Evolutionary conservation across 2,329 filamentous ascomycete genomes (phyloP).

Genomic region (Cladophialophora immunda): DNA sequence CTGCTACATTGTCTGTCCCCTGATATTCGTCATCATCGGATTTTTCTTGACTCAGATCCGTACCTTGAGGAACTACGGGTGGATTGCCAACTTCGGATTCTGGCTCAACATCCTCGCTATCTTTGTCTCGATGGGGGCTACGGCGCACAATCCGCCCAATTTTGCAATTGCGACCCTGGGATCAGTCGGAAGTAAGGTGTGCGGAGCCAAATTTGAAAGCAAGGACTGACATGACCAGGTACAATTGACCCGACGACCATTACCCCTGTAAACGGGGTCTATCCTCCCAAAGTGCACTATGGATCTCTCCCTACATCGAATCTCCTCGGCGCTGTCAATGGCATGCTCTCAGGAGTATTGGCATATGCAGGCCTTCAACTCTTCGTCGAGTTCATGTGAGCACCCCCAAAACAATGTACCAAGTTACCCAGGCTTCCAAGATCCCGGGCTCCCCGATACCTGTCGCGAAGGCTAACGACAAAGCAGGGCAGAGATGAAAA

Average conservation of each 20-base stretch:
- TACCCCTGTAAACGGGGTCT: background rate
- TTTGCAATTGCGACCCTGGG: constrained; percentile 4
- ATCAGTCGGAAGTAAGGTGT: constrained; percentile 8
- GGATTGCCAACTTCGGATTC: constrained; percentile 8
- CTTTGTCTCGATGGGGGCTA: constrained; percentile 6
- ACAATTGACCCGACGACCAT: constrained; percentile 6
- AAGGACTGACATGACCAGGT: constrained; percentile 3
- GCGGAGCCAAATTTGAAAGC: background rate
- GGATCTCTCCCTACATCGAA: background rate
- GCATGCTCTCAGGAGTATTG: constrained; percentile 9
- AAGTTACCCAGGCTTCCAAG: no score
- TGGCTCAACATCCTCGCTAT: constrained; percentile 4
- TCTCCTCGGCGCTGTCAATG: constrained; percentile 5
- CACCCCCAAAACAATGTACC: background rate
- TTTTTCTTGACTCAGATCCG: constrained; percentile 11
- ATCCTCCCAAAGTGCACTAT: constrained; percentile 2
- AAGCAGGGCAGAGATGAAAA: constrained; percentile 7
- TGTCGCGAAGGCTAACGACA: constrained; percentile 7
- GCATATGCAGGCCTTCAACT: constrained; percentile 7
- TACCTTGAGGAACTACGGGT: constrained; percentile 4
- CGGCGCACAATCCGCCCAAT: constrained; percentile 3
- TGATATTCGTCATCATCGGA: constrained; percentile 3
- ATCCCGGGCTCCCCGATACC: no score
- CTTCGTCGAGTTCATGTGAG: constrained; percentile 10
- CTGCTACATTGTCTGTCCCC: constrained; percentile 10